A percentile compares a stretch with the other conserved stretches of the same genome.
Evolutionary conservation across 129 eudicot species (phyloP).

Genomic region (Centella asiatica): DNA sequence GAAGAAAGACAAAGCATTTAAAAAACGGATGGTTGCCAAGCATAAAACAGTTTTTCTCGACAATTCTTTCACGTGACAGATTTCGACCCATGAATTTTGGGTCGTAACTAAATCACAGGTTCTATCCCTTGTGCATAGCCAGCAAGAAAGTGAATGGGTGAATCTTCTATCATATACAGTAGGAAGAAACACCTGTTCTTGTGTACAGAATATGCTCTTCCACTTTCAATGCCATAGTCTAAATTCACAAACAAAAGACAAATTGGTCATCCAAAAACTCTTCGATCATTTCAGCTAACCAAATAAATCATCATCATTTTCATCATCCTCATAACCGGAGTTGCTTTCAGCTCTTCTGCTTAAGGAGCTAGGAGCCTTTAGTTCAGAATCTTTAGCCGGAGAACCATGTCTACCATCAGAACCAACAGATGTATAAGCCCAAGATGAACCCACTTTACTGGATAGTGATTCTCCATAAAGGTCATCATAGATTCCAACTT

Average conservation of each 20-base stretch:
- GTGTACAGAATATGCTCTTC: slow-evolving; percentile 21
- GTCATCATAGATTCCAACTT: slow-evolving; percentile 83
- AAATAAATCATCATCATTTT: slow-evolving; percentile 77
- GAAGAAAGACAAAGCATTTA: no score
- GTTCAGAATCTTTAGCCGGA: slow-evolving; percentile 32
- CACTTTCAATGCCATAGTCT: background rate
- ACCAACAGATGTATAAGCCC: slow-evolving; percentile 64
- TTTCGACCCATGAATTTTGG: slow-evolving; percentile 17
- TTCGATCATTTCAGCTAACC: slow-evolving; percentile 39
- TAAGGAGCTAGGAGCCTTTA: slow-evolving; percentile 20
- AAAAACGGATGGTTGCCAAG: no score
- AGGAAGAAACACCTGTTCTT: slow-evolving; percentile 12
- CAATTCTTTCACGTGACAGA: slow-evolving; percentile 15
- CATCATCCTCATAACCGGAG: slow-evolving; percentile 29
- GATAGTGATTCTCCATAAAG: slow-evolving; percentile 85
- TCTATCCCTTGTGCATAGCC: background rate
- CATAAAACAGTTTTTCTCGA: slow-evolving; percentile 11
- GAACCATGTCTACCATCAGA: slow-evolving; percentile 27
- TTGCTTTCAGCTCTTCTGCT: slow-evolving; percentile 26
- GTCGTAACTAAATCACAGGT: slow-evolving; percentile 15
- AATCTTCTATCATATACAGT: slow-evolving; percentile 15
- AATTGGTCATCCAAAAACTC: slow-evolving; percentile 4
- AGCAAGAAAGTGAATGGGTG: slow-evolving; percentile 8
- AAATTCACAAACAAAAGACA: slow-evolving; percentile 13
- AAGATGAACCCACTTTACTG: slow-evolving; percentile 71